A percentile compares a stretch with the other conserved stretches of the same genome.
Conservation (phyloP, 2,329 filamentous ascomycete genomes). For the Pyrenochaeta sp. region DNA sequence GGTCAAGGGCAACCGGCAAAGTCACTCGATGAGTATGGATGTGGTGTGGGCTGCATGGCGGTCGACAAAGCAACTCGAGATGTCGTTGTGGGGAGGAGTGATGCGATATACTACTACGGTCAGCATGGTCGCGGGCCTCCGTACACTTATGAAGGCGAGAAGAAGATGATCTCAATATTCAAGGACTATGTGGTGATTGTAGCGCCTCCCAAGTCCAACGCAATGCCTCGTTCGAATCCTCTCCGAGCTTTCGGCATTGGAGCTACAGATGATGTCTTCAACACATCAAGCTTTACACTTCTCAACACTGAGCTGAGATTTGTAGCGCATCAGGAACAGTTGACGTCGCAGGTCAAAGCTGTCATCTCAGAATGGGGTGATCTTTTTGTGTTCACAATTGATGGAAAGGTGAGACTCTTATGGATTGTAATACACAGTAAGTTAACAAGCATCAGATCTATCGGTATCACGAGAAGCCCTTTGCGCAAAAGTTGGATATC, state of each 20-base stretch:
- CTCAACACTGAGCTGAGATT: constrained; percentile 92
- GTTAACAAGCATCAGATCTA: constrained; percentile 67
- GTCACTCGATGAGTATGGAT: constrained; percentile 87
- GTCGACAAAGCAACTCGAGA: constrained; percentile 81
- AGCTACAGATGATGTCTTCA: constrained; percentile 80
- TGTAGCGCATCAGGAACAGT: constrained; percentile 85
- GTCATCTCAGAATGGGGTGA: constrained; percentile 91
- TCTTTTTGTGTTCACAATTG: constrained; percentile 86
- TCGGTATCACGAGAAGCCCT: constrained; percentile 87
- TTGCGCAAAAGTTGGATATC: constrained; percentile 91
- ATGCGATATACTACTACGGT: constrained; percentile 95
- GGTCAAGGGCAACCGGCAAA: constrained; percentile 90
- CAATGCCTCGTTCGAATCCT: constrained; percentile 64
- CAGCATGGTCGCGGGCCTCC: constrained; percentile 85
- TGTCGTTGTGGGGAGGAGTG: constrained; percentile 89
- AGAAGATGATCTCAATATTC: constrained; percentile 80
- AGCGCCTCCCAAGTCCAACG: constrained; percentile 74
- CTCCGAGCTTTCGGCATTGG: constrained; percentile 78
- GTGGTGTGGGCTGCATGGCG: constrained; percentile 94
- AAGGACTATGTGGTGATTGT: constrained; percentile 88
- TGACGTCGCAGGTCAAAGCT: constrained; percentile 80
- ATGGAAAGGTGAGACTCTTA: constrained; percentile 78
- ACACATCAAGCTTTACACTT: constrained; percentile 85
- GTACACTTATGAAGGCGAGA: constrained; percentile 89
- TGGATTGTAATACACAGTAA: not conserved